Conservation (phyloP, 1,284 basidiomycete species). For the Trichosporon sp. region DNA sequence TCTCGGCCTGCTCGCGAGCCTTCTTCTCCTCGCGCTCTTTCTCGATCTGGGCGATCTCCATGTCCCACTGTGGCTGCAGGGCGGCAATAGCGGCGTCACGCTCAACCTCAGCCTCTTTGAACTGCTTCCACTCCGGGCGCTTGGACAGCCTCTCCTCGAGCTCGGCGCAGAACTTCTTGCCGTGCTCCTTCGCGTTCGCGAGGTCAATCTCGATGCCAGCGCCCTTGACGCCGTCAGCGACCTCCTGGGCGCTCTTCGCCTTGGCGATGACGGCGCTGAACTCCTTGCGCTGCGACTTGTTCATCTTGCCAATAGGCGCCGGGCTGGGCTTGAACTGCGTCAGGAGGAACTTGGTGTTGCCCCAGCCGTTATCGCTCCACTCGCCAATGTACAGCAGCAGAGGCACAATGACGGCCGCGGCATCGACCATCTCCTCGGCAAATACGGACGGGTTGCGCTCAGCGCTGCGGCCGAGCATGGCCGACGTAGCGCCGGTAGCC, state of each 20-base stretch:
- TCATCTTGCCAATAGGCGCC: conserved; percentile 53
- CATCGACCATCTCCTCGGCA: conserved; percentile 60
- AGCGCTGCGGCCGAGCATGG: conserved; percentile 93
- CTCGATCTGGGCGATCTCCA: neutral
- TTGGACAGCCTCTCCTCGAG: conserved; percentile 4
- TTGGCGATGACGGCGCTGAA: conserved; percentile 56
- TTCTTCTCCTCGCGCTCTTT: neutral
- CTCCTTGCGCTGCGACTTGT: conserved; percentile 58
- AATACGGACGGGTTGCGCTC: conserved; percentile 91
- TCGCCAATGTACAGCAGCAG: conserved; percentile 61
- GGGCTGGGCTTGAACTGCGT: conserved; percentile 62
- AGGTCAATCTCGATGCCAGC: conserved; percentile 49
- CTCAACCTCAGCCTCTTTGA: neutral
- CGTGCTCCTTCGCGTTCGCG: conserved; percentile 13
- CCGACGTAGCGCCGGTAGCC: conserved; percentile 77
- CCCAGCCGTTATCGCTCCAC: conserved; percentile 72
- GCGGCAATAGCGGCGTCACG: neutral
- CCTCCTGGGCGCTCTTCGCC: conserved; percentile 62
- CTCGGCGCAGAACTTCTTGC: conserved; percentile 15
- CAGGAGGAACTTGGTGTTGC: conserved; percentile 87
- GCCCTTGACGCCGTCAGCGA: conserved; percentile 42
- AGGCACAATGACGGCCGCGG: conserved; percentile 67
- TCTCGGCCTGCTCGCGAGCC: neutral
- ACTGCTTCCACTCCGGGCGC: conserved; percentile 11
- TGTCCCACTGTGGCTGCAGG: neutral